Percentiles rank a stretch among this genome's conserved stretches.
Evolutionary conservation across 257 asterid species (phyloP).

Genomic region (Eucommia ulmoides): DNA sequence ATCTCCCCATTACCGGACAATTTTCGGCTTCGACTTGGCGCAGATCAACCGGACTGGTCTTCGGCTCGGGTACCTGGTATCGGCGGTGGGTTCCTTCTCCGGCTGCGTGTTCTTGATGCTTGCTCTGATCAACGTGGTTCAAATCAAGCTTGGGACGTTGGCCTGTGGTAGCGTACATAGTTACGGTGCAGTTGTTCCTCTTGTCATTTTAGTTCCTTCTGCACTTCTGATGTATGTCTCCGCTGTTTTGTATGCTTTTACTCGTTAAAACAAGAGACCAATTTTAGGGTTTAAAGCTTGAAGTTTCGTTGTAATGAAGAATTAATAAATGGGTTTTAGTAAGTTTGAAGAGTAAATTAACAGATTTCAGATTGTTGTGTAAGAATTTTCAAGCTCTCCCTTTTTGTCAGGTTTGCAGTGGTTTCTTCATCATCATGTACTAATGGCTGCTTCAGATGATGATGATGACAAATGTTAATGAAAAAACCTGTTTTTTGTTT

Average conservation of each 20-base stretch:
- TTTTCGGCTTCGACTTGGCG: conserved; percentile 52
- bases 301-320: background rate
- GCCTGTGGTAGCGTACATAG: conserved; percentile 61
- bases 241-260: conserved; percentile 62
- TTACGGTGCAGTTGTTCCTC: conserved; percentile 72
- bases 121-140: conserved; percentile 72
- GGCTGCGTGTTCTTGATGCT: conserved; percentile 73
- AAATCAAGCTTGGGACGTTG: conserved; percentile 73
- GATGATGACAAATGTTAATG: too few relatives aligned
- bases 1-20: conserved; percentile 23
- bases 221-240: conserved; percentile 64
- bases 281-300: background rate
- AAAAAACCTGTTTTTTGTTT: too few relatives aligned
- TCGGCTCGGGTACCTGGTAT: conserved; percentile 69
- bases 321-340: background rate
- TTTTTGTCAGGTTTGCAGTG: background rate
- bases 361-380: background rate
- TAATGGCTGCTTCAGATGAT: too few relatives aligned
- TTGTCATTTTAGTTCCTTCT: conserved; percentile 51
- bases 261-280: conserved; percentile 20
- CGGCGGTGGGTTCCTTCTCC: conserved; percentile 69
- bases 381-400: background rate
- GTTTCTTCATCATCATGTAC: too few relatives aligned
- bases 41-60: conserved; percentile 41
- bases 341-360: background rate